phyloP scores from a whole-genome alignment of 2,329 filamentous ascomycete species.

The Zasmidium citrigriseum region DNA sequence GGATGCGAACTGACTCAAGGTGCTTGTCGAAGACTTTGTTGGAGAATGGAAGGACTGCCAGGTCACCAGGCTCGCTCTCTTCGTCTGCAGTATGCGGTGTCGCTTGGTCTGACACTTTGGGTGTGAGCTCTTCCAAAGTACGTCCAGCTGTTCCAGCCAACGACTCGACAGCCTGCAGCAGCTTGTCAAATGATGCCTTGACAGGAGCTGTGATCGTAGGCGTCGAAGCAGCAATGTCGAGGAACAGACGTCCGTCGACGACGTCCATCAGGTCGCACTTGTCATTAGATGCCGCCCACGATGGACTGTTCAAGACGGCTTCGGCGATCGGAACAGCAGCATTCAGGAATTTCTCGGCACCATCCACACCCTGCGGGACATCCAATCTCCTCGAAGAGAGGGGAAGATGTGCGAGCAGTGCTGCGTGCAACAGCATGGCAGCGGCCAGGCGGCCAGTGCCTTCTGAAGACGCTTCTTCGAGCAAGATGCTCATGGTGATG shows the following conservation, averaged over 20 bases:
- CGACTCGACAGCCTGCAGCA: constrained; percentile 24
- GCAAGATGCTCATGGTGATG: constrained; percentile 23
- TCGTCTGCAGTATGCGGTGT: background rate
- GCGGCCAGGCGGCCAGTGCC: constrained; percentile 18
- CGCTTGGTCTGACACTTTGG: background rate
- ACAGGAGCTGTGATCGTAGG: constrained; percentile 18
- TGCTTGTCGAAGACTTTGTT: constrained; percentile 52
- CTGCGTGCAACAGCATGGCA: constrained; percentile 33
- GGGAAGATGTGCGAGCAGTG: constrained; percentile 31
- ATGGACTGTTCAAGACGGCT: constrained; percentile 37
- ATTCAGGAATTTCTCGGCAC: constrained; percentile 22
- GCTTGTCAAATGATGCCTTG: constrained; percentile 23
- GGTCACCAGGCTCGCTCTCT: constrained; percentile 13
- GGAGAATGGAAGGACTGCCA: constrained; percentile 48
- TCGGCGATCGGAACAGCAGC: constrained; percentile 41
- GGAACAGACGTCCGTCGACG: constrained; percentile 56
- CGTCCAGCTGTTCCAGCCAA: constrained; percentile 9
- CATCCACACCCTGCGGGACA: constrained; percentile 7
- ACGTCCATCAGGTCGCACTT: constrained; percentile 54
- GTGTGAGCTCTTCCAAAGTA: background rate
- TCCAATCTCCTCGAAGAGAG: constrained; percentile 32
- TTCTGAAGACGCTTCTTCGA: constrained; percentile 12
- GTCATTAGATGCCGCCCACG: constrained; percentile 33
- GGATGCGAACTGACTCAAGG: constrained; percentile 45
- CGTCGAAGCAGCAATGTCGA: constrained; percentile 21